Conservation (phyloP, 148 eudicot genomes). For the Amaranthus palmeri region DNA sequence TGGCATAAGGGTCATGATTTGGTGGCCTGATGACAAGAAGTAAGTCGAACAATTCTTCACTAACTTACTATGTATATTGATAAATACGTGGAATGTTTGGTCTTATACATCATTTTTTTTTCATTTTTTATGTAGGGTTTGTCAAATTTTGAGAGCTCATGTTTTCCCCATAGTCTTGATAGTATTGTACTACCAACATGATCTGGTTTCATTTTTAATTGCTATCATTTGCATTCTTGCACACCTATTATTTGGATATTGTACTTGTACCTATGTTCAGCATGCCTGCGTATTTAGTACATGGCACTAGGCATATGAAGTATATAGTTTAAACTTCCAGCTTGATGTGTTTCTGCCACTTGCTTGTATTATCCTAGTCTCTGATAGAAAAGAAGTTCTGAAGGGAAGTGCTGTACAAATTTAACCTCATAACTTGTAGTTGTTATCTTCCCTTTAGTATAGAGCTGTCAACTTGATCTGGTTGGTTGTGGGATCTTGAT, state of each 20-base stretch:
- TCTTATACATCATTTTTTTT: not conserved
- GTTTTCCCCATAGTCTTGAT: not conserved
- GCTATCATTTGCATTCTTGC: not conserved
- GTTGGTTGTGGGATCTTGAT: too few relatives aligned
- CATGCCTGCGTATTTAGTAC: not conserved
- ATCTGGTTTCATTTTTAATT: not conserved
- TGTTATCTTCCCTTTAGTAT: too few relatives aligned
- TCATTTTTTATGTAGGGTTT: not conserved
- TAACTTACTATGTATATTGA: not conserved
- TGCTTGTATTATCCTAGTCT: too few relatives aligned
- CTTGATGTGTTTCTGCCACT: too few relatives aligned
- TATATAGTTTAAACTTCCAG: too few relatives aligned
- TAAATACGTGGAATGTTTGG: not conserved
- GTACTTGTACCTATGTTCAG: not conserved
- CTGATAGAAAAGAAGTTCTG: too few relatives aligned
- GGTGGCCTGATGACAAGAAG: slow-evolving; percentile 77
- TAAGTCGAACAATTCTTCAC: slow-evolving; percentile 28
- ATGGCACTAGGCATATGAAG: not conserved
- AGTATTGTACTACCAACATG: not conserved
- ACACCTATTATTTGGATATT: not conserved
- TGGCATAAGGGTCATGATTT: slow-evolving; percentile 58
- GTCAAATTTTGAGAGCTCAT: not conserved
- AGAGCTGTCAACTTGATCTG: too few relatives aligned
- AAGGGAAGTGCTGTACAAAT: too few relatives aligned
- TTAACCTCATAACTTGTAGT: too few relatives aligned